These are phyloP conservation scores for Phyllosticta citribraziliensis DNA, from an alignment of 2,329 filamentous ascomycete species.

Conservation along the genomic window DNA sequence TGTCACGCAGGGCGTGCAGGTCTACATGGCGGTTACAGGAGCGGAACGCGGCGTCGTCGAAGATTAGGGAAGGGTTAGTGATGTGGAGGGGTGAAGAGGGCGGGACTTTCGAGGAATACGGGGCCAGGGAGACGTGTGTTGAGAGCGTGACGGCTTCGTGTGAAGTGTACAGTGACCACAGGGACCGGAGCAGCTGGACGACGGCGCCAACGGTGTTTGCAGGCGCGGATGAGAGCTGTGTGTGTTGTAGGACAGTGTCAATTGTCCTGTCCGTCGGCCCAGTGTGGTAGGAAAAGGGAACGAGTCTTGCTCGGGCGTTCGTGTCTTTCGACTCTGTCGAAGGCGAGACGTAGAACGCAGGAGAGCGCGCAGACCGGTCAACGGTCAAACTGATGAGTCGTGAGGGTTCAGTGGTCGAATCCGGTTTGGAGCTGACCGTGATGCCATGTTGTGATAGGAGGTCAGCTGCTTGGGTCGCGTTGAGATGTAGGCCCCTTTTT, in stretches of 20 bases:
- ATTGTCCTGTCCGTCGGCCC: conserved; percentile 31
- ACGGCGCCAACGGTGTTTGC: conserved; percentile 37
- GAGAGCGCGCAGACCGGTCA: conserved; percentile 51
- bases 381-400: conserved; percentile 54
- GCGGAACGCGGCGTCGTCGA: conserved; percentile 61
- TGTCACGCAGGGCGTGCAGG: conserved; percentile 49
- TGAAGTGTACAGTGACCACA: conserved; percentile 51
- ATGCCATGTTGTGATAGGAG: conserved; percentile 46
- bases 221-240: conserved; percentile 42
- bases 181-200: conserved; percentile 39
- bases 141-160: conserved; percentile 58
- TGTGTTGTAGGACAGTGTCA: conserved; percentile 38
- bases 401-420: conserved; percentile 28
- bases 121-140: conserved; percentile 37
- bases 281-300: conserved; percentile 52
- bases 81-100: conserved; percentile 37
- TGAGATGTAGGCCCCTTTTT: conserved; percentile 46
- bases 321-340: conserved; percentile 35
- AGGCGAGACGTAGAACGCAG: conserved; percentile 54
- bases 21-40: conserved; percentile 52
- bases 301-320: conserved; percentile 38
- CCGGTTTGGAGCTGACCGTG: conserved; percentile 31
- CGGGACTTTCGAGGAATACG: neutral
- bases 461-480: conserved; percentile 43
- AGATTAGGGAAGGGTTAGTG: conserved; percentile 48